Percentiles rank a stretch among this genome's conserved stretches.
These are phyloP conservation scores for Ustilago bromivora DNA, from an alignment of 1,284 basidiomycete species.

Conservation along the genomic window DNA sequence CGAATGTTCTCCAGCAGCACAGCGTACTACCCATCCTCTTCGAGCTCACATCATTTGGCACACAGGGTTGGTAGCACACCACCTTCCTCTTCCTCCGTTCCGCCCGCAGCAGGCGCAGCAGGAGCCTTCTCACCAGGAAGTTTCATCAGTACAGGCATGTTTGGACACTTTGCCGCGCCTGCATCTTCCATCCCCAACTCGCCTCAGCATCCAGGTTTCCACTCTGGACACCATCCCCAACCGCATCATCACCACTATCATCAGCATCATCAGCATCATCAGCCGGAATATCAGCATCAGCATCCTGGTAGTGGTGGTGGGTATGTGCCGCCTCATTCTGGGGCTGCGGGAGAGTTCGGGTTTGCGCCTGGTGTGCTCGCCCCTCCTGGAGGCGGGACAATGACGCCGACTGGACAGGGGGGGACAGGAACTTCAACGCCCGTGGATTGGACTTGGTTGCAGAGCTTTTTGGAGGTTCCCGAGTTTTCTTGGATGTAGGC, in stretches of 20 bases:
- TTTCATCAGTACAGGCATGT: slow-evolving; percentile 46
- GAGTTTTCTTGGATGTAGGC: slow-evolving; percentile 51
- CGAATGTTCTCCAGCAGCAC: slow-evolving; percentile 9
- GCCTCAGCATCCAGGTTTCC: slow-evolving; percentile 18
- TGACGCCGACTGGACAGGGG: slow-evolving; percentile 15
- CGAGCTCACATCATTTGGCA: slow-evolving; percentile 7
- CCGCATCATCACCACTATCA: slow-evolving; percentile 16
- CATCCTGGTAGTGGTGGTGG: slow-evolving; percentile 6
- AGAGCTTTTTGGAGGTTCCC: slow-evolving; percentile 51
- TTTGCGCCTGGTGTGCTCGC: slow-evolving; percentile 13
- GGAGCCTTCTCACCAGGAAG: slow-evolving; percentile 32
- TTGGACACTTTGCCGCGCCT: slow-evolving; percentile 37
- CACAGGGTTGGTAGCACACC: slow-evolving; percentile 10
- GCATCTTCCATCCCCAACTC: slow-evolving; percentile 18
- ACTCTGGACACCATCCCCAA: slow-evolving; percentile 10
- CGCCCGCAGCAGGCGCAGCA: slow-evolving; percentile 1
- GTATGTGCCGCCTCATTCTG: neutral
- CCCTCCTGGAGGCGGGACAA: slow-evolving; percentile 14
- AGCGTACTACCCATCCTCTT: slow-evolving; percentile 10
- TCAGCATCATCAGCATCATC: slow-evolving; percentile 20
- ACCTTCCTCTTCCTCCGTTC: neutral
- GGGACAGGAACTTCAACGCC: slow-evolving; percentile 44
- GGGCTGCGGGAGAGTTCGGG: slow-evolving; percentile 15
- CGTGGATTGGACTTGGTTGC: slow-evolving; percentile 53
- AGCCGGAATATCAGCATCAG: slow-evolving; percentile 17